A percentile compares a stretch with the other conserved stretches of the same genome.
phyloP scores from a whole-genome alignment of 2,329 filamentous ascomycete species.

The Huntiella omanensis region DNA sequence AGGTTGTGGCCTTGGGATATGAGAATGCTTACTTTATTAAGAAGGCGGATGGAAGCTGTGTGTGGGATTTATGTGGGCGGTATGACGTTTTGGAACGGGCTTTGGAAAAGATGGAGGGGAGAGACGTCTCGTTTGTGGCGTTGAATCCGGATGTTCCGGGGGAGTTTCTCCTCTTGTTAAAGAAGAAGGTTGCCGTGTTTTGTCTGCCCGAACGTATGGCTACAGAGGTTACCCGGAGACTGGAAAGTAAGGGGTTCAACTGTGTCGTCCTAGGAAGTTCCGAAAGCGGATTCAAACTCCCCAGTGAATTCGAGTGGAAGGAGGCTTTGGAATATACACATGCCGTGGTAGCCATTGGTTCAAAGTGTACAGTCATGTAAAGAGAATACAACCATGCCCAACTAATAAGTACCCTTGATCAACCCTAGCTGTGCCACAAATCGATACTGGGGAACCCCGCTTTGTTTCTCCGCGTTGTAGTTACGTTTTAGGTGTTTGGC shows the following conservation, averaged over 20 bases:
- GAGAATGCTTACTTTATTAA: conserved; percentile 9
- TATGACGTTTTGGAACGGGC: conserved; percentile 8
- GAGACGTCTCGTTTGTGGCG: conserved; percentile 9
- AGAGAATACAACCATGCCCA: too few species aligned
- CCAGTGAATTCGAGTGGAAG: conserved; percentile 7
- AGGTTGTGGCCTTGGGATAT: conserved; percentile 7
- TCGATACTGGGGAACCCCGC: too few species aligned
- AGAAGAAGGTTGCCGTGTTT: conserved; percentile 7
- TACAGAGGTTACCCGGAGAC: conserved; percentile 2
- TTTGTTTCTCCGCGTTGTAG: too few species aligned
- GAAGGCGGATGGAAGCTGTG: conserved; percentile 3
- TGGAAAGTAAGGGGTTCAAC: conserved; percentile 4
- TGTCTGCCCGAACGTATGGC: conserved; percentile 8
- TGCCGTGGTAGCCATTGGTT: conserved; percentile 9
- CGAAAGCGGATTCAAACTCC: conserved; percentile 8
- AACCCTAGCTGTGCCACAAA: too few species aligned
- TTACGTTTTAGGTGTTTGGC: too few species aligned
- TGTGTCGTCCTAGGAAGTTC: conserved; percentile 6
- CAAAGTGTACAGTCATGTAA: conserved; percentile 9
- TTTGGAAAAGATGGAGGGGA: conserved; percentile 2
- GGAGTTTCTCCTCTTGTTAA: conserved; percentile 8
- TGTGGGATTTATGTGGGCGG: conserved; percentile 6
- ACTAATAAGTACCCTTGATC: too few species aligned
- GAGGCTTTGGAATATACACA: conserved; percentile 9
- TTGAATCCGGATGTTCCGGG: conserved; percentile 7